Evolutionary conservation across 139 green algal genomes (phyloP).

Genomic region (Coelastrella sp.): DNA sequence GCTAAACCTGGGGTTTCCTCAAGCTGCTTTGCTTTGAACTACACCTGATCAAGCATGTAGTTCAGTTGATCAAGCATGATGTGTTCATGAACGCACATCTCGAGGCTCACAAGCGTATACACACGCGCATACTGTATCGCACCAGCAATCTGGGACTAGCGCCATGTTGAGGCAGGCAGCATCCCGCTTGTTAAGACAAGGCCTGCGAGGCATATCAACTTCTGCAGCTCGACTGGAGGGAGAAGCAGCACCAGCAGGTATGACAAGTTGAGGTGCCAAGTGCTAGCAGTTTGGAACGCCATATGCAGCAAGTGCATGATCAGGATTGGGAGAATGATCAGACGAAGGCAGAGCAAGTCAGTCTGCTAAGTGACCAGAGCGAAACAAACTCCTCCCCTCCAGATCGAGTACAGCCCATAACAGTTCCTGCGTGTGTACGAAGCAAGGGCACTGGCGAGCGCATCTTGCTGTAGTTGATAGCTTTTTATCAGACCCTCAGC

Average conservation of each 20-base stretch:
- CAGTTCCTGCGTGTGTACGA: not conserved
- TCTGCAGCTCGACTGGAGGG: conserved; percentile 39
- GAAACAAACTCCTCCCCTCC: not conserved
- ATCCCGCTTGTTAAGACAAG: conserved; percentile 20
- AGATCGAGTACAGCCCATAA: not conserved
- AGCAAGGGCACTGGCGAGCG: too few relatives aligned
- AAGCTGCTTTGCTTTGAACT: not conserved
- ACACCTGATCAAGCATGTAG: not conserved
- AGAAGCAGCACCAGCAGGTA: conserved; percentile 42
- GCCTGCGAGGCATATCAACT: conserved; percentile 19
- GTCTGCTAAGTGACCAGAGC: too few relatives aligned
- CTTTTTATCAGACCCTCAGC: too few relatives aligned
- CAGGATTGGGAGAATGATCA: too few relatives aligned
- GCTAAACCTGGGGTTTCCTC: not conserved
- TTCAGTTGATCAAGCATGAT: too few relatives aligned
- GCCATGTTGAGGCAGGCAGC: conserved; percentile 32
- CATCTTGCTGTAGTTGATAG: not conserved
- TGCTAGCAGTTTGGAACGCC: not conserved
- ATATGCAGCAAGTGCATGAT: not conserved
- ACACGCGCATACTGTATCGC: not conserved
- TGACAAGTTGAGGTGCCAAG: not conserved
- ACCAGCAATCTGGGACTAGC: not conserved
- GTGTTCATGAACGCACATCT: too few relatives aligned
- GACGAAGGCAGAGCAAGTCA: too few relatives aligned
- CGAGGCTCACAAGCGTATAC: too few relatives aligned